Conservation (phyloP, 768 basidiomycete genomes). For the Suillus subaureus region DNA sequence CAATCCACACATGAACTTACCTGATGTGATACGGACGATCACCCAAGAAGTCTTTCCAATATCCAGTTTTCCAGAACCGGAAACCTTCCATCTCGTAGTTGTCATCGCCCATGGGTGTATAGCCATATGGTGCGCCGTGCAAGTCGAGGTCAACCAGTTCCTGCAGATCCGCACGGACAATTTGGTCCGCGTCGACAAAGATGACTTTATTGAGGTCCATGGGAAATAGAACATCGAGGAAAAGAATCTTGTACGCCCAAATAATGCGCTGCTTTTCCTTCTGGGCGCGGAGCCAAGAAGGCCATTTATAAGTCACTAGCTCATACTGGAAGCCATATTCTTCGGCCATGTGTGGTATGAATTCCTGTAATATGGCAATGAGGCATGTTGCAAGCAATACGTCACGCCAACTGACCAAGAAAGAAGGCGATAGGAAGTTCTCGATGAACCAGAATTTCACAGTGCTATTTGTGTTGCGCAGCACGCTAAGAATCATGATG, state of each 20-base stretch:
- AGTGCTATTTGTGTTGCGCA: constrained; percentile 89
- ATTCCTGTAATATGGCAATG: constrained; percentile 58
- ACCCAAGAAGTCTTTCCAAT: constrained; percentile 87
- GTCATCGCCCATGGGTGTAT: constrained; percentile 97
- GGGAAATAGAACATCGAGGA: constrained; percentile 98
- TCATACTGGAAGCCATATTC: constrained; percentile 96
- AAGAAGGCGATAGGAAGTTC: constrained; percentile 97
- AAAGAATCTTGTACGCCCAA: constrained; percentile 99
- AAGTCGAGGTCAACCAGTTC: constrained; percentile 94
- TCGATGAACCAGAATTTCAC: constrained; percentile 99
- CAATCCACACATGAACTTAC: constrained; percentile 40
- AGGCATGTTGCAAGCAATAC: not conserved
- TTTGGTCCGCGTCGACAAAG: constrained; percentile 98
- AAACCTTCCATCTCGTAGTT: constrained; percentile 96
- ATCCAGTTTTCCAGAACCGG: constrained; percentile 98
- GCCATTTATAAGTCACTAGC: constrained; percentile 99
- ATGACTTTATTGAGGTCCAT: constrained; percentile 99
- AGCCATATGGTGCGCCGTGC: constrained; percentile 91
- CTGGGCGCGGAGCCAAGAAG: constrained; percentile 95
- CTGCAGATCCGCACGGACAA: constrained; percentile 93
- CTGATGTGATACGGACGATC: constrained; percentile 95
- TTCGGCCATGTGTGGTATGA: constrained; percentile 89
- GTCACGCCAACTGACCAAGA: constrained; percentile 61
- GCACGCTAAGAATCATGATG: constrained; percentile 97
- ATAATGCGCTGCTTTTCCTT: constrained; percentile 98